Percentiles rank a stretch among this genome's conserved stretches.
Evolutionary conservation across 2,329 filamentous ascomycete species (phyloP).

Genomic region (Fusarium decemcellulare): DNA sequence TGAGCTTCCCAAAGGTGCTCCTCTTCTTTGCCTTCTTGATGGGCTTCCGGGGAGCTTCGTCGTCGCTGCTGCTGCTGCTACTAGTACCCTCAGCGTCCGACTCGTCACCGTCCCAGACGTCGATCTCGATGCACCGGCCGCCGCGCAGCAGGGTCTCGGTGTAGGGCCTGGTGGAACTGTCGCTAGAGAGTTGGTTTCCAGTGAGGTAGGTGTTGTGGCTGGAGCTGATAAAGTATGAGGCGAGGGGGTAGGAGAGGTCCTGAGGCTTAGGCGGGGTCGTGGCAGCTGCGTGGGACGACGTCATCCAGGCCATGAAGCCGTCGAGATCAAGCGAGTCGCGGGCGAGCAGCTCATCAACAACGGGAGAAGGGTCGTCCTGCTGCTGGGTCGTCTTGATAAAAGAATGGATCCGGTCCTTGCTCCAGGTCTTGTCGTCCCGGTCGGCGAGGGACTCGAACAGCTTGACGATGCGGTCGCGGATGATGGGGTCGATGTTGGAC

Average conservation of each 20-base stretch:
- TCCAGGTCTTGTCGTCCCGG: slow-evolving; percentile 59
- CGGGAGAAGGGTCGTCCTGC: slow-evolving; percentile 50
- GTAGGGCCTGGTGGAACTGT: slow-evolving; percentile 90
- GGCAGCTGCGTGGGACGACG: slow-evolving; percentile 61
- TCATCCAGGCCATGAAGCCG: slow-evolving; percentile 70
- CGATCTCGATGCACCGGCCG: slow-evolving; percentile 93
- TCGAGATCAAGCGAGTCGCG: slow-evolving; percentile 59
- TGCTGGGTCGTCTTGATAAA: slow-evolving; percentile 65
- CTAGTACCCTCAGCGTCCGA: slow-evolving; percentile 68
- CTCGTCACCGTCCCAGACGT: slow-evolving; percentile 93
- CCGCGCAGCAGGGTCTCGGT: slow-evolving; percentile 86
- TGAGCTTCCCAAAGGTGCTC: slow-evolving; percentile 74
- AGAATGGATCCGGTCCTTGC: slow-evolving; percentile 58
- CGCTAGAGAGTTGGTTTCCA: slow-evolving; percentile 88
- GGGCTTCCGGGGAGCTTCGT: slow-evolving; percentile 63
- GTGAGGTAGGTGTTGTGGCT: slow-evolving; percentile 96
- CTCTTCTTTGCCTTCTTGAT: slow-evolving; percentile 66
- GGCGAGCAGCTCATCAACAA: slow-evolving; percentile 45
- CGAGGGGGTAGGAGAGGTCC: slow-evolving; percentile 81
- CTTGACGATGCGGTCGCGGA: slow-evolving; percentile 60
- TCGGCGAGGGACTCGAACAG: slow-evolving; percentile 63
- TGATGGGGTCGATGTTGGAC: slow-evolving; percentile 56
- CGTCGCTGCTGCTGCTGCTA: slow-evolving; percentile 62
- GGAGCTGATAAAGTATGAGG: slow-evolving; percentile 94
- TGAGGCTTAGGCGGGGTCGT: slow-evolving; percentile 57